phyloP scores from a whole-genome alignment of 2,329 filamentous ascomycete species.

The Lecanicillium sp. region DNA sequence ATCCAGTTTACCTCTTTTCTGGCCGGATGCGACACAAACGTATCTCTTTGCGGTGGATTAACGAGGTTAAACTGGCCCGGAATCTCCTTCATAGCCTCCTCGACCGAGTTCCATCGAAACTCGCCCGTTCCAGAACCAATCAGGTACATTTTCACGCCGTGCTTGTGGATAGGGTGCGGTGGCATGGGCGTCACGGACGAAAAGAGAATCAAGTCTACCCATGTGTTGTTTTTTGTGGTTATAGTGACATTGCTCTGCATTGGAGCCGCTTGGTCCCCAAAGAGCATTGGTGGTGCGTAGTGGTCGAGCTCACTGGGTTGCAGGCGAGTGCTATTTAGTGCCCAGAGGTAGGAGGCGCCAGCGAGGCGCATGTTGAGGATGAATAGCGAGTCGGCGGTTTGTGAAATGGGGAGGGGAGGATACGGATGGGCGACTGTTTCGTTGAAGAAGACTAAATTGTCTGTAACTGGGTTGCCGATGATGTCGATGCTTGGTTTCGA shows the following conservation, averaged over 20 bases:
- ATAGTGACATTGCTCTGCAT: slow-evolving; percentile 37
- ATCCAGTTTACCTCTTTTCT: slow-evolving; percentile 27
- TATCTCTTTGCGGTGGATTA: slow-evolving; percentile 45
- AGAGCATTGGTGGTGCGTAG: slow-evolving; percentile 33
- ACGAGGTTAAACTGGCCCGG: slow-evolving; percentile 48
- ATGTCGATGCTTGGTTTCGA: slow-evolving; percentile 40
- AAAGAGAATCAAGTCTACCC: slow-evolving; percentile 48
- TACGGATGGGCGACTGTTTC: slow-evolving; percentile 35
- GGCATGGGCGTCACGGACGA: slow-evolving; percentile 35
- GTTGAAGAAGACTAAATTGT: slow-evolving; percentile 34
- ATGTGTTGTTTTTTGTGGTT: slow-evolving; percentile 35
- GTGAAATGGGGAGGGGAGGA: slow-evolving; percentile 33
- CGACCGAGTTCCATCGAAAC: slow-evolving; percentile 45
- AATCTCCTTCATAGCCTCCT: slow-evolving; percentile 37
- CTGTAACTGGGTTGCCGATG: slow-evolving; percentile 33
- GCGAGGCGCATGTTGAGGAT: slow-evolving; percentile 30
- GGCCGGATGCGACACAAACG: slow-evolving; percentile 17
- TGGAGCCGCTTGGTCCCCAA: slow-evolving; percentile 27
- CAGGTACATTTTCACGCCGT: slow-evolving; percentile 50
- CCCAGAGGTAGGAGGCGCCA: slow-evolving; percentile 43
- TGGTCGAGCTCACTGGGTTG: slow-evolving; percentile 27
- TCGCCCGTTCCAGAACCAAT: slow-evolving; percentile 42
- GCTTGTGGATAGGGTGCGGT: slow-evolving; percentile 55
- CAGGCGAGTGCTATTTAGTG: slow-evolving; percentile 37
- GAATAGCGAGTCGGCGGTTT: slow-evolving; percentile 35